Evolutionary conservation across 345 rosid genomes (phyloP).

Genomic region (Aquilaria malaccensis): DNA sequence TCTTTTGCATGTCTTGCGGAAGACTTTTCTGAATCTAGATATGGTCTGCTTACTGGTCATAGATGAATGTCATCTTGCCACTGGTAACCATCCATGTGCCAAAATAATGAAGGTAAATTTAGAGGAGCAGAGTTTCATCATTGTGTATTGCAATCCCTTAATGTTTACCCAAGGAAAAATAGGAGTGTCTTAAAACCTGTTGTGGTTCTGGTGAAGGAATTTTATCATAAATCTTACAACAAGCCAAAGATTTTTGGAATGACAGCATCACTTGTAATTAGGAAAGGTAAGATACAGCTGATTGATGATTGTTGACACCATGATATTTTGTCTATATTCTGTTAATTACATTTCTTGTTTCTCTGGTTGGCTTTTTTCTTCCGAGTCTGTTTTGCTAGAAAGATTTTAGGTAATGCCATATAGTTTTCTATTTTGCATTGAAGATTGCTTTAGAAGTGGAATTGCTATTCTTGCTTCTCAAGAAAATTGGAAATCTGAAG

Average conservation of each 20-base stretch:
- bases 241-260: slow-evolving; percentile 90
- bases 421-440: too few relatives aligned
- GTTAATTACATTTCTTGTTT: background rate
- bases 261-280: slow-evolving; percentile 54
- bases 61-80: slow-evolving; percentile 86
- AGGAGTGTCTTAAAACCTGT: background rate
- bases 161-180: background rate
- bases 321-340: background rate
- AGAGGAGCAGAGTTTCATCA: background rate
- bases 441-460: too few relatives aligned
- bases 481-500: too few relatives aligned
- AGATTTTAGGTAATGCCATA: too few relatives aligned
- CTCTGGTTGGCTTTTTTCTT: background rate
- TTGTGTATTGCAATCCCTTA: too few relatives aligned
- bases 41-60: slow-evolving; percentile 55
- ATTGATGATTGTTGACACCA: background rate
- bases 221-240: slow-evolving; percentile 42
- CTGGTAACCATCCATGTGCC: slow-evolving; percentile 73
- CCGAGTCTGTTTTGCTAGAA: background rate
- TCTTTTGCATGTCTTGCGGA: slow-evolving; percentile 68
- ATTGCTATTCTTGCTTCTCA: too few relatives aligned
- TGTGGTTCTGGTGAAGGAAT: slow-evolving; percentile 49
- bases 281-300: slow-evolving; percentile 47
- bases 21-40: slow-evolving; percentile 52
- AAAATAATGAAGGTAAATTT: slow-evolving; percentile 69